phyloP scores from a whole-genome alignment of 495 filamentous ascomycete genomes.

The Penicillium ochrochloron region DNA sequence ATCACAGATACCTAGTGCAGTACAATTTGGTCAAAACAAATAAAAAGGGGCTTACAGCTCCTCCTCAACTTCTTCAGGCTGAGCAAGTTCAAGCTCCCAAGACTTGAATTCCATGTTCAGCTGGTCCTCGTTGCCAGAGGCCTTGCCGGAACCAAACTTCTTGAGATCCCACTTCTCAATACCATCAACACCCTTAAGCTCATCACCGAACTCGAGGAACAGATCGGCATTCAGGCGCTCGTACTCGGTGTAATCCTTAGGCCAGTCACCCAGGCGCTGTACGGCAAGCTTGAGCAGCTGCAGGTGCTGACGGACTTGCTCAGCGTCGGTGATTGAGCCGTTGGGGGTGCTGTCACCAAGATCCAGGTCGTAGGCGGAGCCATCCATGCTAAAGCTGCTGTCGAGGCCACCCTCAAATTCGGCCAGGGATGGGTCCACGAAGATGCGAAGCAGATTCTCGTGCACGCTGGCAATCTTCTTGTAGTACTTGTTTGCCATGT shows the following conservation, averaged over 20 bases:
- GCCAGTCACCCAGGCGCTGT: constrained; percentile 46
- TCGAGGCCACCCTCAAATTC: constrained; percentile 36
- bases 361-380: constrained; percentile 30
- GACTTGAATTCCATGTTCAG: constrained; percentile 20
- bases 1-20: background rate
- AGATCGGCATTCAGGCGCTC: constrained; percentile 27
- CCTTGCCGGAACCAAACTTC: constrained; percentile 40
- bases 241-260: constrained; percentile 46
- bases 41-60: constrained; percentile 19
- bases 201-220: constrained; percentile 29
- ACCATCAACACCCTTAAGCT: constrained; percentile 39
- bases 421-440: constrained; percentile 39
- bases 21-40: background rate
- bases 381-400: constrained; percentile 27
- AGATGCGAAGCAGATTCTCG: constrained; percentile 43
- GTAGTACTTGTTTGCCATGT: constrained; percentile 46
- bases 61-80: constrained; percentile 27
- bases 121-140: constrained; percentile 25
- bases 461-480: constrained; percentile 45
- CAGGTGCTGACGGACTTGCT: constrained; percentile 43
- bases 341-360: constrained; percentile 23
- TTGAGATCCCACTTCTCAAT: constrained; percentile 46
- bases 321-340: constrained; percentile 28
- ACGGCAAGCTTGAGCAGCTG: constrained; percentile 45
- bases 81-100: constrained; percentile 31